Evolutionary conservation across 2,329 filamentous ascomycete genomes (phyloP).

Genomic region (Alternaria sp.): DNA sequence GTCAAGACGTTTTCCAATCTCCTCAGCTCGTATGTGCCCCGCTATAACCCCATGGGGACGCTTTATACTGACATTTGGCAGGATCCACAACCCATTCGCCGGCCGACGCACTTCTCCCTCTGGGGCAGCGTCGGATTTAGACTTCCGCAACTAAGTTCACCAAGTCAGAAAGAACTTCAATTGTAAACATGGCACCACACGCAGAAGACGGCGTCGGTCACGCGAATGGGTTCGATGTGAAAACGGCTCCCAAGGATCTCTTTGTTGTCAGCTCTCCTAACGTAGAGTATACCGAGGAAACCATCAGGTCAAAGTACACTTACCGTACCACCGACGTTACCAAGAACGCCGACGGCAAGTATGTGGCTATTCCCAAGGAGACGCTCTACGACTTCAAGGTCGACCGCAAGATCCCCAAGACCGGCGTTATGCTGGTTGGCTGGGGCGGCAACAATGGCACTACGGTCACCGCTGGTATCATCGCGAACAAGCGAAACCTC

Average conservation of each 20-base stretch:
- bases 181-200: slow-evolving; percentile 86
- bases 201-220: slow-evolving; percentile 71
- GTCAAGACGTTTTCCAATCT: slow-evolving; percentile 99
- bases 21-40: slow-evolving; percentile 83
- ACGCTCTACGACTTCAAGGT: slow-evolving; percentile 97
- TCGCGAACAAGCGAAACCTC: slow-evolving; percentile 89
- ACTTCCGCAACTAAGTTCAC: slow-evolving; percentile 50
- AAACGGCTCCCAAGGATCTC: slow-evolving; percentile 64
- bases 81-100: slow-evolving; percentile 95
- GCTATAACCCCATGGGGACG: slow-evolving; percentile 16
- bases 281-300: slow-evolving; percentile 85
- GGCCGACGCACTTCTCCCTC: slow-evolving; percentile 90
- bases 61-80: slow-evolving; percentile 53
- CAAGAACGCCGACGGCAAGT: slow-evolving; percentile 75
- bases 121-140: slow-evolving; percentile 77
- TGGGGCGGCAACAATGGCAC: slow-evolving; percentile 99
- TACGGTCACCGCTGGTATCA: slow-evolving; percentile 95
- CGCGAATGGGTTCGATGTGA: slow-evolving; percentile 61
- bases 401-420: slow-evolving; percentile 89
- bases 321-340: slow-evolving; percentile 92
- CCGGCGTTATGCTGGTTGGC: slow-evolving; percentile 96
- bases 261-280: slow-evolving; percentile 94
- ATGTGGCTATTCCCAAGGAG: slow-evolving; percentile 85
- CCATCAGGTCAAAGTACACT: slow-evolving; percentile 93
- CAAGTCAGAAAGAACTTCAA: slow-evolving; percentile 35